Conservation (phyloP, 2,329 filamentous ascomycete genomes). For the Fusarium sp. region DNA sequence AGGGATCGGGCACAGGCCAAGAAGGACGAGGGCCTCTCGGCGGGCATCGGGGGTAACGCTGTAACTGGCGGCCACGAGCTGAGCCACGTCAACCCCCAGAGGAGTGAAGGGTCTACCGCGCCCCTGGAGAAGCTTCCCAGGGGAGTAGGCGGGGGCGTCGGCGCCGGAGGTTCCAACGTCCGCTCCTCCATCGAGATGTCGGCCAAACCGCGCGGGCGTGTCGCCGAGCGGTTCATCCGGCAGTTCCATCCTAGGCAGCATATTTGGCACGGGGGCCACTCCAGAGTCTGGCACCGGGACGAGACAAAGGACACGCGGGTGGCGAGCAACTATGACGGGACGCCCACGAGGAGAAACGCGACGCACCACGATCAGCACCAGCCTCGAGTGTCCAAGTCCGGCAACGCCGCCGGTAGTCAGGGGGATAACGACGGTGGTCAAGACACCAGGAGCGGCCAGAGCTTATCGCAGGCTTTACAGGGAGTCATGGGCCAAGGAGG, state of each 20-base stretch:
- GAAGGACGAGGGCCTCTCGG: conserved; percentile 47
- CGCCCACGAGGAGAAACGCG: conserved; percentile 21
- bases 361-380: conserved; percentile 22
- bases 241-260: conserved; percentile 30
- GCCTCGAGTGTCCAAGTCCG: conserved; percentile 19
- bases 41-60: conserved; percentile 48
- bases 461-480: conserved; percentile 4
- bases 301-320: conserved; percentile 36
- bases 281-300: conserved; percentile 14
- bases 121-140: conserved; percentile 48
- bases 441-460: background rate
- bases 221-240: conserved; percentile 14
- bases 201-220: conserved; percentile 16
- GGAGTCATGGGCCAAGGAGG: conserved; percentile 26
- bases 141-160: conserved; percentile 49
- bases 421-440: background rate
- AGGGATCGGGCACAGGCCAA: conserved; percentile 44
- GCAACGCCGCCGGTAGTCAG: background rate
- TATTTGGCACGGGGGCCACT: conserved; percentile 42
- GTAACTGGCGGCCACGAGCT: conserved; percentile 48
- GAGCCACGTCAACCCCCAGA: conserved; percentile 34
- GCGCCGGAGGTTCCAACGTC: conserved; percentile 44
- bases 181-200: conserved; percentile 46
- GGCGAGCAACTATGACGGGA: conserved; percentile 31
- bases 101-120: conserved; percentile 39